These are phyloP conservation scores for Withania somnifera DNA, from an alignment of 305 asterid species.

Conservation along the genomic window DNA sequence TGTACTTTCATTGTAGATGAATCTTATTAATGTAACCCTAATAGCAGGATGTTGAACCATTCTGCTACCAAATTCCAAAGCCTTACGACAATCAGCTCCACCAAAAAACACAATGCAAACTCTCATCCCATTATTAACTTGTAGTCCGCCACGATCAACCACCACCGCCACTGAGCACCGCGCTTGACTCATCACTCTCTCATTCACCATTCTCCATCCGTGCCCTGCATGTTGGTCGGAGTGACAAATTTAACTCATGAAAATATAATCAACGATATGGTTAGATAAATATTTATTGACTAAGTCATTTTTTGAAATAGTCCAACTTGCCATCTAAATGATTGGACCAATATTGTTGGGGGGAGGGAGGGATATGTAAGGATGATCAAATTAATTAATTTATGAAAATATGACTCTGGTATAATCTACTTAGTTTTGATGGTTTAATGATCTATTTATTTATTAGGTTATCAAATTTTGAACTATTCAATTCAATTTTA, in stretches of 20 bases:
- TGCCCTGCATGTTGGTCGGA: constrained; percentile 1
- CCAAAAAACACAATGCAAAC: constrained; percentile 13
- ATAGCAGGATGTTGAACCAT: constrained; percentile 28
- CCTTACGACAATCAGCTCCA: constrained; percentile 26
- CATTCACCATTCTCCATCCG: constrained; percentile 33
- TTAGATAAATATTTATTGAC: accelerated
- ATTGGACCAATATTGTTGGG: too few species aligned
- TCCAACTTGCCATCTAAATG: not conserved
- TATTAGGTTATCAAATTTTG: too few species aligned
- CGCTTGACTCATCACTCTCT: constrained; percentile 30
- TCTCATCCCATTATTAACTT: constrained; percentile 6
- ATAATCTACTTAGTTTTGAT: too few species aligned
- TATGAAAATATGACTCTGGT: too few species aligned
- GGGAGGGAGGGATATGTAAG: too few species aligned
- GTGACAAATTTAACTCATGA: not conserved
- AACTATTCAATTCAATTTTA: not conserved
- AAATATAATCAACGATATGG: not conserved
- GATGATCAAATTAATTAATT: too few species aligned
- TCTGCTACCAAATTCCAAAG: constrained; percentile 16
- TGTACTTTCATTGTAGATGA: not conserved
- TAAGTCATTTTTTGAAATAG: not conserved
- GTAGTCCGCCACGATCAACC: constrained; percentile 34
- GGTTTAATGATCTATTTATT: too few species aligned
- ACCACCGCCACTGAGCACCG: constrained; percentile 42
- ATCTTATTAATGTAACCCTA: constrained; percentile 16